Evolutionary conservation across 345 rosid species (phyloP).

Genomic region (Rhizophora apiculata): DNA sequence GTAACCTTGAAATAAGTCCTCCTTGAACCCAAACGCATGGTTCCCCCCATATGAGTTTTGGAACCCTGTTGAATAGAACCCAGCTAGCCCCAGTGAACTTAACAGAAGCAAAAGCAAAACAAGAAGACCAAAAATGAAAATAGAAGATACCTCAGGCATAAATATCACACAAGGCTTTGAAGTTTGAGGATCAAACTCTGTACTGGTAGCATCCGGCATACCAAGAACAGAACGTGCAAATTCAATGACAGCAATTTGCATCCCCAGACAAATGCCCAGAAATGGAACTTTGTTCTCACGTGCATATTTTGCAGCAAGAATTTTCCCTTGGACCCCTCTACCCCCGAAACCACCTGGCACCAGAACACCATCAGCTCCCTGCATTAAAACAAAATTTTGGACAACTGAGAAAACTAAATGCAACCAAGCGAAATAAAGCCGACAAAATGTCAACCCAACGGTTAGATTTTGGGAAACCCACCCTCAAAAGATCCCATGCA

Average conservation of each 20-base stretch:
- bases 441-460: conserved; percentile 1
- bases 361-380: conserved; percentile 86
- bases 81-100: not conserved
- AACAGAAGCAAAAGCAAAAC: conserved; percentile 4
- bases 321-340: conserved; percentile 94
- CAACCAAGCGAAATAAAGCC: not conserved
- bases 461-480: conserved; percentile 16
- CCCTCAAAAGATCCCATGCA: conserved; percentile 90
- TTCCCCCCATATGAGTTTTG: conserved; percentile 97
- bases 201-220: conserved; percentile 73
- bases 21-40: conserved; percentile 96
- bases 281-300: conserved; percentile 85
- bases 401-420: not conserved
- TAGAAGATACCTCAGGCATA: conserved; percentile 79
- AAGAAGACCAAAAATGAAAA: not conserved
- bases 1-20: conserved; percentile 62
- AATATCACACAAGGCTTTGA: conserved; percentile 80
- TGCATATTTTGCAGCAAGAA: conserved; percentile 89
- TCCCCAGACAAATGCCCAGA: conserved; percentile 97
- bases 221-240: conserved; percentile 90
- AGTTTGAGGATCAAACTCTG: conserved; percentile 76
- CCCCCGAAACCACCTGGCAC: conserved; percentile 99
- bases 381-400: conserved; percentile 17
- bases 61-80: conserved; percentile 60
- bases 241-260: conserved; percentile 96